These are phyloP conservation scores for Septoria petroselini DNA, from an alignment of 2,329 filamentous ascomycete species.

Conservation along the genomic window DNA sequence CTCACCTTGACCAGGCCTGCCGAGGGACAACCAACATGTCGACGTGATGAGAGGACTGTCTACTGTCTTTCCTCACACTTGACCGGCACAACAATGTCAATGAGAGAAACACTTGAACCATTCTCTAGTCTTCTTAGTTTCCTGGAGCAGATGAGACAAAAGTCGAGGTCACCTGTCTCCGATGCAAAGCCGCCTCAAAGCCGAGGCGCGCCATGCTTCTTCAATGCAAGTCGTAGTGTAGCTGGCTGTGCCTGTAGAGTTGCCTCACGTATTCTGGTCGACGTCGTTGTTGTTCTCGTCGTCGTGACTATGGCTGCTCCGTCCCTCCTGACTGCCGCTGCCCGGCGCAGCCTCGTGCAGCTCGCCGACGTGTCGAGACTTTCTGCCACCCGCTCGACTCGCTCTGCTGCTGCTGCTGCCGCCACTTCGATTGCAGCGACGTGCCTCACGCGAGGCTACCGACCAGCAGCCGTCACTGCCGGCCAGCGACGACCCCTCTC, in stretches of 20 bases:
- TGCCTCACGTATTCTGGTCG: conserved; percentile 18
- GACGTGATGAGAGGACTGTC: no score
- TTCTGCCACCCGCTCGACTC: conserved; percentile 10
- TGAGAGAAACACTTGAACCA: not conserved
- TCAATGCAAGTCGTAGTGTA: conserved; percentile 5
- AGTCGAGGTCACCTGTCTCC: conserved; percentile 8
- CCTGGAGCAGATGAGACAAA: no score
- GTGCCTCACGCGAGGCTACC: conserved; percentile 30
- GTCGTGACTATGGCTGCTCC: conserved; percentile 24
- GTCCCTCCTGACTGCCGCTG: conserved; percentile 24
- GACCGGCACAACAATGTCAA: not conserved
- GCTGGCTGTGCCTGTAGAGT: conserved; percentile 8
- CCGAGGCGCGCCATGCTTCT: conserved; percentile 8
- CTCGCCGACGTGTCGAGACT: conserved; percentile 18
- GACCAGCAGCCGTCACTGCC: conserved; percentile 37
- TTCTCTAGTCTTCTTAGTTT: no score
- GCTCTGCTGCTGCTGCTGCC: conserved; percentile 17
- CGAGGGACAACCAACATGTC: no score
- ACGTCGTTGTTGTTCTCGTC: not conserved
- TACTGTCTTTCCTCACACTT: no score
- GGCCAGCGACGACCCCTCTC: conserved; percentile 38
- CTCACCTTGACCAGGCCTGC: not conserved
- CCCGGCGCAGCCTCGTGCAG: conserved; percentile 22
- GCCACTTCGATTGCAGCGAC: conserved; percentile 24
- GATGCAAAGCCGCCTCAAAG: conserved; percentile 8